Conservation (phyloP, 1,284 basidiomycete species). For the Spongispora temasekensis region DNA sequence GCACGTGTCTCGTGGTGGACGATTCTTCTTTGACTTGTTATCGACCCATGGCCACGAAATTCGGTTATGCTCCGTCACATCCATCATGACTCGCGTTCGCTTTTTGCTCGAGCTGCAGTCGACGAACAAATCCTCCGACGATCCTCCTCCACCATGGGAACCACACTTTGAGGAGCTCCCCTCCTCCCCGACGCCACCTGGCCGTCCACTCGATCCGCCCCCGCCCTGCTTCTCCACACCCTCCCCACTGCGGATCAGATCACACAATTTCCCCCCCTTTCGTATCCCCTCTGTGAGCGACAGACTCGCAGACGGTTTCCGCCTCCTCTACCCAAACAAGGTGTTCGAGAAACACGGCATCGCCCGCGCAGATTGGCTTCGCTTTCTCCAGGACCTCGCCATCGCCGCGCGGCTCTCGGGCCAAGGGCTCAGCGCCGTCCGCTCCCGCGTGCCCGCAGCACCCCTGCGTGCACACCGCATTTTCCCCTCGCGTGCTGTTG, state of each 20-base stretch:
- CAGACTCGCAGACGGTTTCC: slow-evolving; percentile 28
- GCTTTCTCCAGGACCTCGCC: slow-evolving; percentile 31
- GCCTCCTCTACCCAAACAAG: slow-evolving; percentile 27
- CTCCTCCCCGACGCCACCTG: neutral
- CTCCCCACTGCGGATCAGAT: slow-evolving; percentile 30
- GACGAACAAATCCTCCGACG: slow-evolving; percentile 2
- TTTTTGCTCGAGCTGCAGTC: slow-evolving; percentile 9
- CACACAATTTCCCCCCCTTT: slow-evolving; percentile 32
- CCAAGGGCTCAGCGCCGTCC: slow-evolving; percentile 23
- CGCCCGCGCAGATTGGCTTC: slow-evolving; percentile 26
- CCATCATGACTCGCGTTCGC: neutral
- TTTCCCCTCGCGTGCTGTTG: slow-evolving; percentile 16
- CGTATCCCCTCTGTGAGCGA: slow-evolving; percentile 24
- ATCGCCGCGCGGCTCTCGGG: slow-evolving; percentile 29
- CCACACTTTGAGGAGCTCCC: slow-evolving; percentile 29
- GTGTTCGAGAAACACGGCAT: slow-evolving; percentile 33
- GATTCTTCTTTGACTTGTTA: neutral
- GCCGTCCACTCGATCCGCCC: slow-evolving; percentile 34
- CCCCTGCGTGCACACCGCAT: slow-evolving; percentile 16
- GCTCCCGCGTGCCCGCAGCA: slow-evolving; percentile 20
- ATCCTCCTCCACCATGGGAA: slow-evolving; percentile 31
- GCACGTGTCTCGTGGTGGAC: neutral
- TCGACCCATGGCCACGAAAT: neutral
- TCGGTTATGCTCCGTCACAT: too few species aligned
- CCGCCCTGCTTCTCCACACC: slow-evolving; percentile 33